phyloP scores from a whole-genome alignment of 2,329 filamentous ascomycete species.

The Colletotrichum sp. region DNA sequence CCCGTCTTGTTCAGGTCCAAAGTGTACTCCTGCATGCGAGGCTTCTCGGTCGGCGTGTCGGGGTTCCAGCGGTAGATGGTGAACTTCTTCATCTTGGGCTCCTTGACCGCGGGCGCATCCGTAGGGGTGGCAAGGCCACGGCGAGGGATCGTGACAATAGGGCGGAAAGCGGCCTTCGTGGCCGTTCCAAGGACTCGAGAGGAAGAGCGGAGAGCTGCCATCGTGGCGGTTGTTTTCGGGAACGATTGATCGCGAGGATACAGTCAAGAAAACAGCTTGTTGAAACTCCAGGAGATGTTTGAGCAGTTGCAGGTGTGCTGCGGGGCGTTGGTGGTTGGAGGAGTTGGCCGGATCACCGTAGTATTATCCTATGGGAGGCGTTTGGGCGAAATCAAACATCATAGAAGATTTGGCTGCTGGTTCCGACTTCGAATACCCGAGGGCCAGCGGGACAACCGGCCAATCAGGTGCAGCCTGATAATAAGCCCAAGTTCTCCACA shows the following conservation, averaged over 20 bases:
- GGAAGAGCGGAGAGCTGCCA: constrained; percentile 67
- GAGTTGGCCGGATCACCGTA: neutral
- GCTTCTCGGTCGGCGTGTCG: constrained; percentile 90
- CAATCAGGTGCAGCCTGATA: neutral
- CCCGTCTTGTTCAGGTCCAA: constrained; percentile 99
- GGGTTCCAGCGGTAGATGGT: constrained; percentile 99
- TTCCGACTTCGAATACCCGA: neutral
- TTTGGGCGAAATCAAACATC: constrained; percentile 8
- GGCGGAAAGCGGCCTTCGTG: constrained; percentile 39
- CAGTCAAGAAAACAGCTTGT: neutral
- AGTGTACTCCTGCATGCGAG: constrained; percentile 92
- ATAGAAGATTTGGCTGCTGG: constrained; percentile 7
- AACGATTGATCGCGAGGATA: neutral
- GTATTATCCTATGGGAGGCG: constrained; percentile 6
- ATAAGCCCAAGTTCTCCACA: neutral
- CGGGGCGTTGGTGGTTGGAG: neutral
- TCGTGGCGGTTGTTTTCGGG: constrained; percentile 36
- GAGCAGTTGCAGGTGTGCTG: neutral
- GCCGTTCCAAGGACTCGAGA: constrained; percentile 57
- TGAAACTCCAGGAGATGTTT: neutral
- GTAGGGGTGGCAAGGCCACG: constrained; percentile 62
- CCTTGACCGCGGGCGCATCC: constrained; percentile 65
- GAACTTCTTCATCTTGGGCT: constrained; percentile 87
- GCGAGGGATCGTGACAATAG: constrained; percentile 42
- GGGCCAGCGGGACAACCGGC: neutral